Conservation (phyloP, 805 yeast genomes). For the Suhomyces kilbournensis region DNA sequence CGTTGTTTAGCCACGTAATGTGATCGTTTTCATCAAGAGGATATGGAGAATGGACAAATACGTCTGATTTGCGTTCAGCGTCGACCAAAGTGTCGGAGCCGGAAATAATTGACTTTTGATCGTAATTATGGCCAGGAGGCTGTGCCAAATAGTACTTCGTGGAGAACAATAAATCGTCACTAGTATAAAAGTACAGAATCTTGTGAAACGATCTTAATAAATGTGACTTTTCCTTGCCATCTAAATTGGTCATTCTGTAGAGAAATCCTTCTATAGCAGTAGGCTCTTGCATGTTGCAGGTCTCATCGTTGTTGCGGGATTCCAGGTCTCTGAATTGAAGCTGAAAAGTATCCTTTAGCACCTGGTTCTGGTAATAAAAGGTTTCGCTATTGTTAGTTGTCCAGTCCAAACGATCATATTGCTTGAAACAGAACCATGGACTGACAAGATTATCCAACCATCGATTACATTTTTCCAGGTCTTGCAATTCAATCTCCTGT, state of each 20-base stretch:
- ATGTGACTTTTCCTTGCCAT: constrained; percentile 40
- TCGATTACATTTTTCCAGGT: constrained; percentile 5
- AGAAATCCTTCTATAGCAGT: constrained; percentile 80
- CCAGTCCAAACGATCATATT: constrained; percentile 72
- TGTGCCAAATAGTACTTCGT: constrained; percentile 51
- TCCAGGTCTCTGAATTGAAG: constrained; percentile 57
- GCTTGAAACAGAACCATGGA: constrained; percentile 56
- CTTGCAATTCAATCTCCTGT: constrained; percentile 22
- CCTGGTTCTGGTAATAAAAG: constrained; percentile 27
- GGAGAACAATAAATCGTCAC: constrained; percentile 59
- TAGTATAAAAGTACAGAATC: constrained; percentile 61
- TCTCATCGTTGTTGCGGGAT: constrained; percentile 11
- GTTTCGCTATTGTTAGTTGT: constrained; percentile 24
- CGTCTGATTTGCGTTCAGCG: constrained; percentile 14
- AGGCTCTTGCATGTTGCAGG: constrained; percentile 48
- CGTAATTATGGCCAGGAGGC: constrained; percentile 55
- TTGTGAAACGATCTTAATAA: constrained; percentile 44
- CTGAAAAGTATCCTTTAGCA: constrained; percentile 38
- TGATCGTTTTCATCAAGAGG: constrained; percentile 48
- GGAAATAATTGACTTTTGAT: constrained; percentile 5
- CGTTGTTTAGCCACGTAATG: constrained; percentile 57
- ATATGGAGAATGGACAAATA: constrained; percentile 54
- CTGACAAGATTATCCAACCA: constrained; percentile 23
- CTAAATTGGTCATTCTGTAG: constrained; percentile 49
- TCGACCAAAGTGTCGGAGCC: not conserved